Conservation (phyloP, 805 yeast species). For the Schwanniomyces pseudopolymorphus region DNA sequence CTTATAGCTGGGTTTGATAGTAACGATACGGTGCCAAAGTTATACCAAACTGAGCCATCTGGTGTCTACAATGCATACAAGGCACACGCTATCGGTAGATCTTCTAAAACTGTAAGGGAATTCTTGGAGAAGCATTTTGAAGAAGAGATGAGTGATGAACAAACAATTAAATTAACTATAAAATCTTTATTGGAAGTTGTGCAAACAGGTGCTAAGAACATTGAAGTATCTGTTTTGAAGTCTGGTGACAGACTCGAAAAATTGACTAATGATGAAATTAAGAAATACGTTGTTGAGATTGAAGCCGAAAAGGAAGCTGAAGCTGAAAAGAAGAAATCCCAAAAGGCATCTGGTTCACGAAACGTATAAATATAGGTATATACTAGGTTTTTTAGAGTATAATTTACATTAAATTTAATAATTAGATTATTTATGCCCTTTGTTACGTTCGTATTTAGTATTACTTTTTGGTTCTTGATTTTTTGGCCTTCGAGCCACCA, state of each 20-base stretch:
- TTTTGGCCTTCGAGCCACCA: slow-evolving; percentile 29
- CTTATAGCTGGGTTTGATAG: slow-evolving; percentile 94
- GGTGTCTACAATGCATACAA: slow-evolving; percentile 98
- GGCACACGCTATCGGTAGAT: slow-evolving; percentile 95
- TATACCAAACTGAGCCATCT: slow-evolving; percentile 95
- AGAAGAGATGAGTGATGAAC: slow-evolving; percentile 62
- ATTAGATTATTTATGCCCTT: slow-evolving; percentile 1
- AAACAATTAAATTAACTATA: slow-evolving; percentile 76
- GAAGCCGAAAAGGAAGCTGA: slow-evolving; percentile 87
- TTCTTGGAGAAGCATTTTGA: slow-evolving; percentile 85
- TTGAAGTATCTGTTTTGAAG: slow-evolving; percentile 85
- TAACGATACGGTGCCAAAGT: slow-evolving; percentile 73
- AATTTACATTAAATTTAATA: slow-evolving; percentile 1
- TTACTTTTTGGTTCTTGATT: slow-evolving; percentile 21
- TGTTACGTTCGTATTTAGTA: too few species aligned
- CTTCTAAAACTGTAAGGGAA: slow-evolving; percentile 92
- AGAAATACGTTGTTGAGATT: slow-evolving; percentile 71
- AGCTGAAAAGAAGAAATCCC: slow-evolving; percentile 66
- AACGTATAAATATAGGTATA: background rate
- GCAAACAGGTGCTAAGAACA: slow-evolving; percentile 95
- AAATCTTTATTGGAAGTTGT: slow-evolving; percentile 92
- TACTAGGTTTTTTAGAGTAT: background rate
- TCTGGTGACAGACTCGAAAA: slow-evolving; percentile 61
- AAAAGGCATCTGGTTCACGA: slow-evolving; percentile 13
- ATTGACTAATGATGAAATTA: slow-evolving; percentile 70